These are phyloP conservation scores for Raphanus sativus DNA, from an alignment of 345 rosid species.

Conservation along the genomic window DNA sequence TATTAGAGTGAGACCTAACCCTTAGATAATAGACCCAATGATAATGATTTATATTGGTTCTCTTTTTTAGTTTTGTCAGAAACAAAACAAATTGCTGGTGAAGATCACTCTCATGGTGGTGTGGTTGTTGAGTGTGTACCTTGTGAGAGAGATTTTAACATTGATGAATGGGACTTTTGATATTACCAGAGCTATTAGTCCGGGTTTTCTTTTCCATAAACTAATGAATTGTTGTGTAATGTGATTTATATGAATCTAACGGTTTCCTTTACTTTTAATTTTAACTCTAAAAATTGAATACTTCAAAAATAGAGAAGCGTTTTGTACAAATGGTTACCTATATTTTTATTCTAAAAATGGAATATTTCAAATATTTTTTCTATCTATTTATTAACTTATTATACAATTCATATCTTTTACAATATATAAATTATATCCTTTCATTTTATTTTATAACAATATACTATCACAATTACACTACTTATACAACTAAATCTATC, in stretches of 20 bases:
- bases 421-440: no score
- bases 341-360: no score
- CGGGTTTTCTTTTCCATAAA: neutral
- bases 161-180: slow-evolving; percentile 19
- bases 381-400: no score
- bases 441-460: no score
- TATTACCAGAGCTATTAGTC: neutral
- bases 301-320: no score
- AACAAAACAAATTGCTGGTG: neutral
- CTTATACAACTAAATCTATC: no score
- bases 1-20: slow-evolving; percentile 37
- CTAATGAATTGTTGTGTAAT: neutral
- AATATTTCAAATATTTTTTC: no score
- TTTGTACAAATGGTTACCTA: no score
- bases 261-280: no score
- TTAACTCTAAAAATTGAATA: no score
- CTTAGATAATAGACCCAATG: neutral
- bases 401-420: no score
- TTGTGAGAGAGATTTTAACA: slow-evolving; percentile 18
- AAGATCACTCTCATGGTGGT: slow-evolving; percentile 21
- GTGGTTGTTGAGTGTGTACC: slow-evolving; percentile 29
- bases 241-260: neutral
- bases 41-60: slow-evolving; percentile 21
- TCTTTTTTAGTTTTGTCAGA: slow-evolving; percentile 25
- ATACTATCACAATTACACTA: no score